Conservation (phyloP, 208 protist genomes). For the Crithidia brevicula region DNA sequence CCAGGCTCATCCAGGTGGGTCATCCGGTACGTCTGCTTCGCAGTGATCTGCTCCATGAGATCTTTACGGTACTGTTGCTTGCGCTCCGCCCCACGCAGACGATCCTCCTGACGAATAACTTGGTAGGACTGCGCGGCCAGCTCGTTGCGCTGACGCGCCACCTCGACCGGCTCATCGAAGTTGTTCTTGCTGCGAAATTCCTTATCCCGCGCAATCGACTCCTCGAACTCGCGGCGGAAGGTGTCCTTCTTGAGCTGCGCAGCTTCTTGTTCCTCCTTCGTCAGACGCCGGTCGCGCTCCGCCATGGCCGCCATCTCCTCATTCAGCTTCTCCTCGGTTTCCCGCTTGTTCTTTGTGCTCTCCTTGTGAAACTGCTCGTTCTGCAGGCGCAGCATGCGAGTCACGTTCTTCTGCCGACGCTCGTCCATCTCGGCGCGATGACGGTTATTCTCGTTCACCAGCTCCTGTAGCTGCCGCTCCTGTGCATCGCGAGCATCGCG, state of each 20-base stretch:
- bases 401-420: constrained; percentile 59
- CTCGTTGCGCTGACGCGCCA: constrained; percentile 71
- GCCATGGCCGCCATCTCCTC: constrained; percentile 56
- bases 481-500: constrained; percentile 42
- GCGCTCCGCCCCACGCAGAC: constrained; percentile 45
- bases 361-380: constrained; percentile 72
- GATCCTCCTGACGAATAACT: constrained; percentile 67
- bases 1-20: constrained; percentile 62
- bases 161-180: constrained; percentile 79
- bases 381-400: constrained; percentile 54
- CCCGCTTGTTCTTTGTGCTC: constrained; percentile 33
- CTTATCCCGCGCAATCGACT: constrained; percentile 68
- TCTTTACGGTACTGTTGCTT: constrained; percentile 70
- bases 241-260: constrained; percentile 55
- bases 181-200: constrained; percentile 75
- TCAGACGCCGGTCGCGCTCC: constrained; percentile 61
- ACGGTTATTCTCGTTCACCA: constrained; percentile 57
- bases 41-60: constrained; percentile 76
- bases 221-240: constrained; percentile 74
- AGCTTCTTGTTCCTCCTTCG: constrained; percentile 58
- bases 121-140: constrained; percentile 54
- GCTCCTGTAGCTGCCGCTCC: constrained; percentile 51
- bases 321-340: constrained; percentile 43
- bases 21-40: constrained; percentile 71
- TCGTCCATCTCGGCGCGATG: constrained; percentile 67